Conservation (phyloP, 1,139 yeast species). For the Suhomyces anneliseae region DNA sequence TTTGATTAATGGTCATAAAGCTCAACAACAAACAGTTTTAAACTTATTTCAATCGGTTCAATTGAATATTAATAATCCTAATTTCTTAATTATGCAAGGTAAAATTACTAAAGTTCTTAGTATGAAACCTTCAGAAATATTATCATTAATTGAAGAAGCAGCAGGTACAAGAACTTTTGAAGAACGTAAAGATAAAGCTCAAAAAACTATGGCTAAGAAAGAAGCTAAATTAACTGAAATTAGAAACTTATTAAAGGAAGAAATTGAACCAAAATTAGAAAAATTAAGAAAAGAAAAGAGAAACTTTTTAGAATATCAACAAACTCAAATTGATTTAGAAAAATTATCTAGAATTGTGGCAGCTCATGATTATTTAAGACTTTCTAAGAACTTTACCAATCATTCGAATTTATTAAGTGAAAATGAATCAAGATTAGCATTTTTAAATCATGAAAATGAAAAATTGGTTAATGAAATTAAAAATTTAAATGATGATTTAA, state of each 20-base stretch:
- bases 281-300: slow-evolving; percentile 80
- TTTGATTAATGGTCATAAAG: slow-evolving; percentile 92
- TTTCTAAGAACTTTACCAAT: slow-evolving; percentile 41
- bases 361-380: slow-evolving; percentile 67
- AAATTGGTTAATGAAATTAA: slow-evolving; percentile 55
- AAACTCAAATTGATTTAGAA: slow-evolving; percentile 78
- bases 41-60: slow-evolving; percentile 93
- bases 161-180: slow-evolving; percentile 97
- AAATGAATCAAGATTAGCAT: slow-evolving; percentile 35
- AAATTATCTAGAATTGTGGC: slow-evolving; percentile 69
- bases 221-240: slow-evolving; percentile 83
- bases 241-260: slow-evolving; percentile 69
- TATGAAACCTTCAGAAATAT: slow-evolving; percentile 89
- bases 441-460: slow-evolving; percentile 39
- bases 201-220: slow-evolving; percentile 87
- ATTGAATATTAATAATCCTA: slow-evolving; percentile 93
- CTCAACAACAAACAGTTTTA: slow-evolving; percentile 91
- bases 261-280: slow-evolving; percentile 89
- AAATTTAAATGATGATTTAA: slow-evolving; percentile 62
- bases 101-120: slow-evolving; percentile 94
- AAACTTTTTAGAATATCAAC: slow-evolving; percentile 81
- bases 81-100: slow-evolving; percentile 97
- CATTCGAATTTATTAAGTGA: slow-evolving; percentile 40
- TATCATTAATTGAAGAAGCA: slow-evolving; percentile 94
- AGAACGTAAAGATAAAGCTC: slow-evolving; percentile 88